These are phyloP conservation scores for Achlya hypogyna DNA, from an alignment of 352 stramenopile species.

Conservation along the genomic window DNA sequence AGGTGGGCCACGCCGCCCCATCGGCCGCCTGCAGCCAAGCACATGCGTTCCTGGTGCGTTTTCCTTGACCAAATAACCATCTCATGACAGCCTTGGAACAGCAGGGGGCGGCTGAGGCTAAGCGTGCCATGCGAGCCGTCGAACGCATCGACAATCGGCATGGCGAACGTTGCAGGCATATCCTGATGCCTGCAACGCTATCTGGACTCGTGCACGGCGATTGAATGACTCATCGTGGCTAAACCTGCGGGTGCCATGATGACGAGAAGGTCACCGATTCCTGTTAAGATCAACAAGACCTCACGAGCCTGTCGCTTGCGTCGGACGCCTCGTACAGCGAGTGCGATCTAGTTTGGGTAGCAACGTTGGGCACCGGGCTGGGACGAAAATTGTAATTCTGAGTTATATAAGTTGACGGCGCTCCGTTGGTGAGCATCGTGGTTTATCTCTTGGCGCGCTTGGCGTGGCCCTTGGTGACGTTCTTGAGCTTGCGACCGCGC, in stretches of 20 bases:
- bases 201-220: too few species aligned
- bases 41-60: conserved; percentile 12
- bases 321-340: too few species aligned
- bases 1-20: conserved; percentile 35
- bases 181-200: too few species aligned
- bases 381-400: not conserved
- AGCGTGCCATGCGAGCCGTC: conserved; percentile 14
- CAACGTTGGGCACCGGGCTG: too few species aligned
- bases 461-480: conserved; percentile 59
- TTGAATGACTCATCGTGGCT: not conserved
- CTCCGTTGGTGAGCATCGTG: not conserved
- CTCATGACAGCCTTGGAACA: not conserved
- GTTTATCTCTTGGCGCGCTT: conserved; percentile 29
- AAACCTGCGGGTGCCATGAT: not conserved
- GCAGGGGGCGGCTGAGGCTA: conserved; percentile 16
- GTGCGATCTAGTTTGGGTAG: too few species aligned
- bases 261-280: not conserved
- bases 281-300: too few species aligned
- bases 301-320: too few species aligned
- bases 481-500: conserved; percentile 51
- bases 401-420: conserved; percentile 11
- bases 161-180: too few species aligned
- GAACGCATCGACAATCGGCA: not conserved
- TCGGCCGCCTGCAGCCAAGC: conserved; percentile 36
- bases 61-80: not conserved